phyloP scores from a whole-genome alignment of 164 flowering plant genomes.

The Nelumbo lutea region DNA sequence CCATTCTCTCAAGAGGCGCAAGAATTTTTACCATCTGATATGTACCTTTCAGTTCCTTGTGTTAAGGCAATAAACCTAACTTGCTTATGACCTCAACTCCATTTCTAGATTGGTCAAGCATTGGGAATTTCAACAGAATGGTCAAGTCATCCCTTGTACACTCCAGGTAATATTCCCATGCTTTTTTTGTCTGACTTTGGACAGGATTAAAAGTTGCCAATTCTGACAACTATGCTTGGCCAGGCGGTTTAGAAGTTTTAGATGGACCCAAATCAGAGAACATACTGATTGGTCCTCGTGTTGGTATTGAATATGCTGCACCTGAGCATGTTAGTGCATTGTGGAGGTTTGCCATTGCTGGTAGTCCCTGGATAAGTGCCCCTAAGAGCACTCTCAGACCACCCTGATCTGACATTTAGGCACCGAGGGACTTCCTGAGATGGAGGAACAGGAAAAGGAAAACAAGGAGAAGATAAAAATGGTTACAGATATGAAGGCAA shows the following conservation, averaged over 20 bases:
- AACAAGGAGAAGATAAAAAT: too few species aligned
- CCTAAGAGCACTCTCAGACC: slow-evolving; percentile 77
- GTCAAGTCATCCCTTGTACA: slow-evolving; percentile 31
- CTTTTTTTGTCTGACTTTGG: background rate
- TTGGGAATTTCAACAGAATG: slow-evolving; percentile 83
- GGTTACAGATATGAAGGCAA: too few species aligned
- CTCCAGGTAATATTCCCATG: background rate
- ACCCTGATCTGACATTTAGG: slow-evolving; percentile 17
- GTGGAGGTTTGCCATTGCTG: slow-evolving; percentile 96
- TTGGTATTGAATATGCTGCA: slow-evolving; percentile 90
- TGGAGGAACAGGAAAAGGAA: too few species aligned
- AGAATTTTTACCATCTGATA: too few species aligned
- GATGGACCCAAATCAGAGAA: slow-evolving; percentile 91
- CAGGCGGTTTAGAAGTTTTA: slow-evolving; percentile 89
- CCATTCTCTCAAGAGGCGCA: too few species aligned
- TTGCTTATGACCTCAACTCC: background rate
- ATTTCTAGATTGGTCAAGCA: slow-evolving; percentile 56
- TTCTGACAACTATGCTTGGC: background rate
- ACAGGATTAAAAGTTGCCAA: background rate
- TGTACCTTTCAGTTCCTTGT: too few species aligned
- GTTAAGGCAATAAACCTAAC: background rate
- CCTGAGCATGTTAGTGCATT: slow-evolving; percentile 57
- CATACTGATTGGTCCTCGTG: slow-evolving; percentile 83
- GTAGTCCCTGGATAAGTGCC: slow-evolving; percentile 88
- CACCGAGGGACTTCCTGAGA: too few species aligned